Evolutionary conservation across 176 grass and related monocot genomes (phyloP).

Genomic region (Oryza nivara): DNA sequence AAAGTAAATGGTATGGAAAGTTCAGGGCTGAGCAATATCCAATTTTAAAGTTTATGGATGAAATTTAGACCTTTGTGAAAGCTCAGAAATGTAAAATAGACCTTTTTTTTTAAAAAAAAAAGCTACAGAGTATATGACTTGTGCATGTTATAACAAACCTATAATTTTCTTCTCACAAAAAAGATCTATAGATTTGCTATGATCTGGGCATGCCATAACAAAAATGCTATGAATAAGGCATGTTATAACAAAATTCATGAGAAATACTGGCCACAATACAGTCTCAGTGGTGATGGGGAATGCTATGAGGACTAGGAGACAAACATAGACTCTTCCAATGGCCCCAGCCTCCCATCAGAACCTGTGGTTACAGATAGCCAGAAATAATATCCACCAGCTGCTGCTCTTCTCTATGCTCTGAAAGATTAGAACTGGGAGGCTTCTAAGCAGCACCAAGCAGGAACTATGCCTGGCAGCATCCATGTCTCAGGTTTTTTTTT

Average conservation of each 20-base stretch:
- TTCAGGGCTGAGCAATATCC: neutral
- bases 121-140: neutral
- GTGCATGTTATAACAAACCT: neutral
- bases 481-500: slow-evolving; percentile 31
- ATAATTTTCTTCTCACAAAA: neutral
- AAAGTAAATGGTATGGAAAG: neutral
- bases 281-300: slow-evolving; percentile 4
- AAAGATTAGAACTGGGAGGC: slow-evolving; percentile 42
- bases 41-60: neutral
- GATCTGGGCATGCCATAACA: neutral
- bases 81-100: neutral
- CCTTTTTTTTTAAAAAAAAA: no score
- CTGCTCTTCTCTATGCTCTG: slow-evolving; percentile 15
- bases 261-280: neutral
- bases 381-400: slow-evolving; percentile 36
- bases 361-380: slow-evolving; percentile 23
- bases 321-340: slow-evolving; percentile 13
- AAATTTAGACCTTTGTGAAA: neutral
- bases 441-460: slow-evolving; percentile 29
- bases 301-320: slow-evolving; percentile 25
- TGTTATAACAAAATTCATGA: neutral
- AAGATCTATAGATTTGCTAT: neutral
- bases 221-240: no score
- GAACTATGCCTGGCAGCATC: slow-evolving; percentile 60
- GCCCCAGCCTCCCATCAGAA: neutral